These are phyloP conservation scores for Niebla homalea DNA, from an alignment of 495 filamentous ascomycete species.

Conservation along the genomic window DNA sequence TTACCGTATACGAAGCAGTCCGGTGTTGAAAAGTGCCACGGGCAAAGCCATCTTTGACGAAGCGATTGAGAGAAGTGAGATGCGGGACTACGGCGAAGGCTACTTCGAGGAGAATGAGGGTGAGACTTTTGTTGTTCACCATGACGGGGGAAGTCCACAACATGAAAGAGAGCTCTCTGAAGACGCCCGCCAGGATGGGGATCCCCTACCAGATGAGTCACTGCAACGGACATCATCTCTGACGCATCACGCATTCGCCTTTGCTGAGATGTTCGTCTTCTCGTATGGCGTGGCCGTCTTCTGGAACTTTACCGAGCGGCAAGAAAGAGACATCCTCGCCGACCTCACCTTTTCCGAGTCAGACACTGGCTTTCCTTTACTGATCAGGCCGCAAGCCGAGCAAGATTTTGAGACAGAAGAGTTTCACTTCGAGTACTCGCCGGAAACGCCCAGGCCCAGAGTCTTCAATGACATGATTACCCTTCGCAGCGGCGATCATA, in stretches of 20 bases:
- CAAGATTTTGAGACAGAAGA: constrained; percentile 95
- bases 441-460: constrained; percentile 66
- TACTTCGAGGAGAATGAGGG: constrained; percentile 50
- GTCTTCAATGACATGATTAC: constrained; percentile 99
- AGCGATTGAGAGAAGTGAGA: constrained; percentile 90
- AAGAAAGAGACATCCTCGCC: constrained; percentile 93
- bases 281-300: constrained; percentile 96
- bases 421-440: constrained; percentile 92
- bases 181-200: constrained; percentile 6
- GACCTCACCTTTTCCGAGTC: constrained; percentile 82
- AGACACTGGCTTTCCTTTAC: constrained; percentile 43
- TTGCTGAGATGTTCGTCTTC: constrained; percentile 97
- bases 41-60: constrained; percentile 88
- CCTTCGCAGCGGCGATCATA: constrained; percentile 83
- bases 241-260: constrained; percentile 49
- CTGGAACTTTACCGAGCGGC: constrained; percentile 92
- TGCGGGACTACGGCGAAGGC: constrained; percentile 77
- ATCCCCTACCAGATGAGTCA: constrained; percentile 10
- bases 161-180: constrained; percentile 16
- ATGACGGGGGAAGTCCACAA: constrained; percentile 21
- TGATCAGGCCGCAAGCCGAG: constrained; percentile 58
- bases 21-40: constrained; percentile 80
- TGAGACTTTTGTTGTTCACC: constrained; percentile 27
- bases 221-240: constrained; percentile 20
- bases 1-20: constrained; percentile 76